These are phyloP conservation scores for Pyricularia sp. DNA, from an alignment of 2,329 filamentous ascomycete genomes.

Conservation along the genomic window DNA sequence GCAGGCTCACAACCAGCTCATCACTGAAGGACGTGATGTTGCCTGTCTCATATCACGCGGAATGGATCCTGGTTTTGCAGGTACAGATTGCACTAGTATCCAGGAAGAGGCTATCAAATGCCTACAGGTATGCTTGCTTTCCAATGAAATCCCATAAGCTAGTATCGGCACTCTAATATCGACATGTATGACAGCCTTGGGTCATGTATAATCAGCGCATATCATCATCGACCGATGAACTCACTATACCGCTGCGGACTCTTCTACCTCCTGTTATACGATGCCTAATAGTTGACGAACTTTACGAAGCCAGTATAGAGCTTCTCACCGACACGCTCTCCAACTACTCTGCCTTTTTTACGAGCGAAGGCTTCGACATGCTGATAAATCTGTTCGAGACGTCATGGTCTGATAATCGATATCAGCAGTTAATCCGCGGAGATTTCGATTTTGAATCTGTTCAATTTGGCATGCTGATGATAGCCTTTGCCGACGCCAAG, in stretches of 20 bases:
- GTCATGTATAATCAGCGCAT: constrained; percentile 62
- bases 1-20: constrained; percentile 27
- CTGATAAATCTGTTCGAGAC: constrained; percentile 52
- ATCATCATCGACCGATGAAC: constrained; percentile 44
- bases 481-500: constrained; percentile 60
- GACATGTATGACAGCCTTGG: constrained; percentile 48
- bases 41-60: constrained; percentile 28
- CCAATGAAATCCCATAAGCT: no score
- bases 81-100: constrained; percentile 19
- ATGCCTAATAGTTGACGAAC: constrained; percentile 47
- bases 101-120: constrained; percentile 50
- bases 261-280: constrained; percentile 51
- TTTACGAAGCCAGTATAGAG: constrained; percentile 53
- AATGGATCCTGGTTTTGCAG: constrained; percentile 18
- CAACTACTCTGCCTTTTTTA: constrained; percentile 56
- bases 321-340: constrained; percentile 55
- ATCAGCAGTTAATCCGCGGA: constrained; percentile 39
- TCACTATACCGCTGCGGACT: constrained; percentile 49
- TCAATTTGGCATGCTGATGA: constrained; percentile 57
- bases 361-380: constrained; percentile 43
- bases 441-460: constrained; percentile 55
- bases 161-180: constrained; percentile 8
- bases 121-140: constrained; percentile 41
- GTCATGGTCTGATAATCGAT: constrained; percentile 46
- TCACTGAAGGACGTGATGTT: constrained; percentile 30